Evolutionary conservation across 73 alveolate species (phyloP).

Genomic region (Tetrahymena thermophila): DNA sequence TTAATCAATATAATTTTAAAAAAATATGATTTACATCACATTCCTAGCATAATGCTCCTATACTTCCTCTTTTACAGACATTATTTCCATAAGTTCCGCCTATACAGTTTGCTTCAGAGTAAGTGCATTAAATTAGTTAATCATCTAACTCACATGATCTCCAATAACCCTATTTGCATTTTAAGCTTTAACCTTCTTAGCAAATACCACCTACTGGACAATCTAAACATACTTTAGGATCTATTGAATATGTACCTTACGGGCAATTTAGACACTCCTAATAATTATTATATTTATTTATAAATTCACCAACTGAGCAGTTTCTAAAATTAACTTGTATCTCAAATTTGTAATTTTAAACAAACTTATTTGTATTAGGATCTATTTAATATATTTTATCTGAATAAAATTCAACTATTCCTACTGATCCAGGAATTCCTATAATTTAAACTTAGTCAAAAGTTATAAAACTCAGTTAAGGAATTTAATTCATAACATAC

Average conservation of each 20-base stretch:
- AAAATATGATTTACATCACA: neutral
- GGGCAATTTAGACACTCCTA: slow-evolving; percentile 11
- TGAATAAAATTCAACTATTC: neutral
- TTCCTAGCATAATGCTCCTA: slow-evolving; percentile 36
- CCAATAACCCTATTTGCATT: slow-evolving; percentile 50
- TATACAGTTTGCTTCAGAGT: neutral
- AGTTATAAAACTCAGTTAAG: neutral
- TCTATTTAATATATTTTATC: neutral
- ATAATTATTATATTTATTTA: neutral
- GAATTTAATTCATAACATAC: neutral
- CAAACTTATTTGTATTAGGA: neutral
- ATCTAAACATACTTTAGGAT: neutral
- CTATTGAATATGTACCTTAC: neutral
- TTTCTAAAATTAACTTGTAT: neutral
- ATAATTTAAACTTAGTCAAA: neutral
- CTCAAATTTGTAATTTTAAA: neutral
- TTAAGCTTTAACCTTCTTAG: slow-evolving; percentile 14
- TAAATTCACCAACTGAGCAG: neutral
- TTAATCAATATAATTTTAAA: neutral
- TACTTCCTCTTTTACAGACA: slow-evolving; percentile 4
- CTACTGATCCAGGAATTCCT: neutral
- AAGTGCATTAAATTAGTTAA: slow-evolving; percentile 7
- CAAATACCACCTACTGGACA: slow-evolving; percentile 43
- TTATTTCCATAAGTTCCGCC: slow-evolving; percentile 24
- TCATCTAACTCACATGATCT: slow-evolving; percentile 31